Evolutionary conservation across 1,284 basidiomycete genomes (phyloP), one percentile per base, ranked within the genome.

Genomic region (Heterobasidion annosum): DNA sequence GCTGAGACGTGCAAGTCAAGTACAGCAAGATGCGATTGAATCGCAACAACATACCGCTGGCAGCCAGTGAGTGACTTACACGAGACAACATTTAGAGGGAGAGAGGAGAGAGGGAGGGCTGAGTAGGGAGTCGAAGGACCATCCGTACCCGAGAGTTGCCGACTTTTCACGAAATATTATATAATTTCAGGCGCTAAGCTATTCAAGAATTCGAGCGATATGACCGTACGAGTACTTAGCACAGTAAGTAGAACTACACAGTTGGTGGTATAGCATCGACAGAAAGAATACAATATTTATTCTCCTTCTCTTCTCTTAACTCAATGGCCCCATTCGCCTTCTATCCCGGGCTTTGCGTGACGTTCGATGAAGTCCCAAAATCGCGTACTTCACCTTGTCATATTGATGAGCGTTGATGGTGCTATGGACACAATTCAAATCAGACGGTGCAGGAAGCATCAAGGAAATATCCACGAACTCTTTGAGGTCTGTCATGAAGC

Each of bases 381-480:
- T 76, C 0, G 85, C 83, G 61, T 87, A 84, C 69, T 92, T 93
- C 58, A 91, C 83, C 63, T 85, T 86, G 64, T 92, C 88, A 56
- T 78, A 79, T 63, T 90, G 79, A 54, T 75, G 73, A 1, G 72
- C 70, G 55, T 80, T 79, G 52, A 91, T 70, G 2, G 84, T 78
- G 56, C 91, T 91, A 63, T 18, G 49, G 50, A 48, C n/a, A 9
- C 6, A 19, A 16, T 7, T 8, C 15, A 25, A 25, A 16, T 50
- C 8, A 37, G 33, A 50, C 49, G 19, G 53, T 53, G n/a, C 52
- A 32, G 47, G 51, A 59, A 51, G 52, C 47, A 43, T 7, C 10
- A 12, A 48, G 32, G 19, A 8, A 9, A 15, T 34, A 50, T 32
- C 16, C 34, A 57, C 40, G 66, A 64, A 95, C 91, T 68, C 78